Percentiles rank a stretch among this genome's conserved stretches.
These are phyloP conservation scores for Penstemon davidsonii DNA, from an alignment of 257 asterid species.

Conservation along the genomic window DNA sequence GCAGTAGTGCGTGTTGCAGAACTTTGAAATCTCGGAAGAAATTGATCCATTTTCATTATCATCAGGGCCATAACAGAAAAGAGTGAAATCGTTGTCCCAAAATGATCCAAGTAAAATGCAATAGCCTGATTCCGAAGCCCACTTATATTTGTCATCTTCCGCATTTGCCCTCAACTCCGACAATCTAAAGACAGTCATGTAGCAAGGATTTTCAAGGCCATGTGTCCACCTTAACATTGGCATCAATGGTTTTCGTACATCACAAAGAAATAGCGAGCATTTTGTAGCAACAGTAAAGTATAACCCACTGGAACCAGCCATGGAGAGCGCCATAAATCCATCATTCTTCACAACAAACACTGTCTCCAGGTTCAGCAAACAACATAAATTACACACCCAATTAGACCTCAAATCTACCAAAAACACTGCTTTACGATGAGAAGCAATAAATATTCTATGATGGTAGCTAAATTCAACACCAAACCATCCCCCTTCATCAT, in stretches of 20 bases:
- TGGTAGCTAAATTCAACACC: constrained; percentile 79
- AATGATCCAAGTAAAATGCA: constrained; percentile 83
- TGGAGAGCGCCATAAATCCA: constrained; percentile 55
- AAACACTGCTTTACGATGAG: constrained; percentile 49
- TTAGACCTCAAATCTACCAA: constrained; percentile 61
- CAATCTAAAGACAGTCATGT: constrained; percentile 48
- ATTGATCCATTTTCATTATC: constrained; percentile 26
- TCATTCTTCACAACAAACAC: constrained; percentile 45
- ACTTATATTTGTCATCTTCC: constrained; percentile 40
- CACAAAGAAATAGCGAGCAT: constrained; percentile 58
- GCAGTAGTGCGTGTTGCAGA: constrained; percentile 45
- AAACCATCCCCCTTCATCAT: constrained; percentile 45
- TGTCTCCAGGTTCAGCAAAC: constrained; percentile 58
- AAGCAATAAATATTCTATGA: constrained; percentile 60
- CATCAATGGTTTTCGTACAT: constrained; percentile 56
- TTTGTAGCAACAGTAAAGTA: constrained; percentile 52
- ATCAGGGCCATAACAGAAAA: constrained; percentile 71
- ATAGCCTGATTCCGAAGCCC: constrained; percentile 72
- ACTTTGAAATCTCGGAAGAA: constrained; percentile 41
- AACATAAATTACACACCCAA: constrained; percentile 34
- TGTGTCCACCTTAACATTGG: constrained; percentile 72
- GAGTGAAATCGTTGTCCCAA: constrained; percentile 63
- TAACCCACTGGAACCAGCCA: constrained; percentile 52
- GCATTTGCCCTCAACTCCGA: constrained; percentile 57
- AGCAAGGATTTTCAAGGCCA: constrained; percentile 51